phyloP scores from a whole-genome alignment of 768 basidiomycete genomes.

The Floccularia luteovirens region DNA sequence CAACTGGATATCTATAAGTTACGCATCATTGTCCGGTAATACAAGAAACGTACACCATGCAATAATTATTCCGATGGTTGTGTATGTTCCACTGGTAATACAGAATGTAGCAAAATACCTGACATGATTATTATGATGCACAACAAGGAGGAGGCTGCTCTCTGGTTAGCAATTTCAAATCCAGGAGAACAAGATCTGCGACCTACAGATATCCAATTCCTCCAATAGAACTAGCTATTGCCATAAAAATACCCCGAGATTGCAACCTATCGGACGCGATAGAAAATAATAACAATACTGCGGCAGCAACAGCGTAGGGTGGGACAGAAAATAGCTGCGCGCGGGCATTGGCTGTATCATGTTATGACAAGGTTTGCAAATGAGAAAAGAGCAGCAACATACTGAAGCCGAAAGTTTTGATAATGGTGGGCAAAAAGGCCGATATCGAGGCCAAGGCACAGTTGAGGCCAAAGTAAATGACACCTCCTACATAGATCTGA shows the following conservation, averaged over 20 bases:
- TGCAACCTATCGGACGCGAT: slow-evolving; percentile 63
- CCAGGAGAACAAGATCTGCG: background rate
- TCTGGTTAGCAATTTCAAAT: background rate
- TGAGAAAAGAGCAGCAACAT: slow-evolving; percentile 15
- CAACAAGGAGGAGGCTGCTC: slow-evolving; percentile 46
- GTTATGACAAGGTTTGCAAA: slow-evolving; percentile 5
- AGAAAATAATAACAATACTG: slow-evolving; percentile 51
- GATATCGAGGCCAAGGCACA: slow-evolving; percentile 72
- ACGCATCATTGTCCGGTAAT: background rate
- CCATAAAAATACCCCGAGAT: slow-evolving; percentile 44
- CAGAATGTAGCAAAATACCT: slow-evolving; percentile 76
- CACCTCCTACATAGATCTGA: slow-evolving; percentile 57
- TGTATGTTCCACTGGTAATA: slow-evolving; percentile 71
- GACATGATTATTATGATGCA: slow-evolving; percentile 46
- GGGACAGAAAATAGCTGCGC: slow-evolving; percentile 76
- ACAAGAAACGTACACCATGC: slow-evolving; percentile 58
- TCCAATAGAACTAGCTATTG: slow-evolving; percentile 33
- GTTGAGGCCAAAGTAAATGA: slow-evolving; percentile 75
- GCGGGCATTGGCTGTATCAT: slow-evolving; percentile 43
- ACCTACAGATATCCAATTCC: slow-evolving; percentile 60
- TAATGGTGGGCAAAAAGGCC: slow-evolving; percentile 80
- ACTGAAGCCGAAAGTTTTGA: slow-evolving; percentile 69
- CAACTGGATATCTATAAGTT: slow-evolving; percentile 27
- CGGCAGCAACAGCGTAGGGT: slow-evolving; percentile 67
- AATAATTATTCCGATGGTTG: slow-evolving; percentile 64